Percentiles rank a stretch among this genome's conserved stretches.
phyloP scores from a whole-genome alignment of 1,139 yeast genomes.

The Taphrina pruni region DNA sequence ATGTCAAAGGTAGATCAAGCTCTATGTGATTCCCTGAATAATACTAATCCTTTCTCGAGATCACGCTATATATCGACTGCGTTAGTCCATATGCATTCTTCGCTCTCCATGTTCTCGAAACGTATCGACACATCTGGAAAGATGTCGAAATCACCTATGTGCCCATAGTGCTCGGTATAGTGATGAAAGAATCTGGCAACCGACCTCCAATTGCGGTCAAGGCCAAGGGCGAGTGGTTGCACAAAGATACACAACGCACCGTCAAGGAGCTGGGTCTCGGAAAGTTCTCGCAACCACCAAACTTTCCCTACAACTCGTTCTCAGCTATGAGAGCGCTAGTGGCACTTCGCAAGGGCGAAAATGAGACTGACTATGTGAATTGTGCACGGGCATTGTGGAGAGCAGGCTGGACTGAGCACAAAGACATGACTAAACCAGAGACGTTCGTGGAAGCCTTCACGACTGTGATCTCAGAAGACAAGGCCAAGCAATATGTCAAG shows the following conservation, averaged over 20 bases:
- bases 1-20: constrained; percentile 13
- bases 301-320: constrained; percentile 38
- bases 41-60: not conserved
- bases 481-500: constrained; percentile 24
- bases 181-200: constrained; percentile 37
- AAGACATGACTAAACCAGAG: constrained; percentile 27
- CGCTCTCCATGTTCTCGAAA: constrained; percentile 30
- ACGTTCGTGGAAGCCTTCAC: constrained; percentile 22
- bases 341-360: constrained; percentile 24
- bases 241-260: constrained; percentile 19
- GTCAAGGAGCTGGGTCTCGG: constrained; percentile 23
- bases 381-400: constrained; percentile 35
- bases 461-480: constrained; percentile 25
- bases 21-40: not conserved
- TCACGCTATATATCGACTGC: constrained; percentile 32
- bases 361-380: constrained; percentile 24
- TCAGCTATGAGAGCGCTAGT: constrained; percentile 23
- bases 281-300: constrained; percentile 22
- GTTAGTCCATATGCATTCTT: constrained; percentile 36
- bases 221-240: constrained; percentile 28
- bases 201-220: constrained; percentile 29
- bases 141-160: constrained; percentile 30
- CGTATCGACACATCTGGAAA: constrained; percentile 34
- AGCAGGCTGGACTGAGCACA: constrained; percentile 40
- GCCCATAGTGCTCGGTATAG: constrained; percentile 22